Conservation (phyloP, 1,284 basidiomycete species). For the Cutaneotrichosporon spelunceum region DNA sequence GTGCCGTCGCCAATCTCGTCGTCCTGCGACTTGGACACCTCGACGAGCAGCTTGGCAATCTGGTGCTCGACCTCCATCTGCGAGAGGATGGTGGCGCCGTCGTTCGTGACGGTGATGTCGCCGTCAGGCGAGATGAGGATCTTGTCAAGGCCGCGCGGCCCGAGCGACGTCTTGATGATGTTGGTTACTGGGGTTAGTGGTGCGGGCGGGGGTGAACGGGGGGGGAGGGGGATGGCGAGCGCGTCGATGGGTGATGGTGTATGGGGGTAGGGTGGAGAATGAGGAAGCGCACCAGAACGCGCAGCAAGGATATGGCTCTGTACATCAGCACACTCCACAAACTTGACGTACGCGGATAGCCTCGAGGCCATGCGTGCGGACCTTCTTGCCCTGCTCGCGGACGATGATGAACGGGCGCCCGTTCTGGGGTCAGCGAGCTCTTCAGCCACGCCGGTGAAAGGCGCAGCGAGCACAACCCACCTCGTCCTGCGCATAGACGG, state of each 20-base stretch:
- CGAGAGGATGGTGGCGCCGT: conserved; percentile 91
- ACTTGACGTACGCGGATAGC: conserved; percentile 78
- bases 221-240: too few relatives aligned
- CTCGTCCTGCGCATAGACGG: conserved; percentile 88
- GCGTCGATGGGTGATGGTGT: too few relatives aligned
- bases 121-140: conserved; percentile 98
- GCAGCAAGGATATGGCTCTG: conserved; percentile 94
- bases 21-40: conserved; percentile 91
- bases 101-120: conserved; percentile 98
- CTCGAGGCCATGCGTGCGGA: conserved; percentile 86
- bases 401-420: conserved; percentile 96
- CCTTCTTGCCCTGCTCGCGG: conserved; percentile 89
- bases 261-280: too few relatives aligned
- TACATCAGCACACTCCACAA: conserved; percentile 10
- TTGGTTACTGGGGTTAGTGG: conserved; percentile 72
- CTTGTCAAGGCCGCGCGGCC: conserved; percentile 96
- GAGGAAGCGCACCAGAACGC: conserved; percentile 48
- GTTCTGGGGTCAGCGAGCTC: conserved; percentile 63
- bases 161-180: conserved; percentile 91
- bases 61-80: conserved; percentile 99
- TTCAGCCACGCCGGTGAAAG: not conserved
- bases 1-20: conserved; percentile 99
- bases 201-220: too few relatives aligned
- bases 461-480: conserved; percentile 52
- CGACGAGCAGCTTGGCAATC: conserved; percentile 95